Base-by-base conservation (phyloP, 371 early-diverging fungal genomes). In the Blyttiomyces sp. region DNA sequence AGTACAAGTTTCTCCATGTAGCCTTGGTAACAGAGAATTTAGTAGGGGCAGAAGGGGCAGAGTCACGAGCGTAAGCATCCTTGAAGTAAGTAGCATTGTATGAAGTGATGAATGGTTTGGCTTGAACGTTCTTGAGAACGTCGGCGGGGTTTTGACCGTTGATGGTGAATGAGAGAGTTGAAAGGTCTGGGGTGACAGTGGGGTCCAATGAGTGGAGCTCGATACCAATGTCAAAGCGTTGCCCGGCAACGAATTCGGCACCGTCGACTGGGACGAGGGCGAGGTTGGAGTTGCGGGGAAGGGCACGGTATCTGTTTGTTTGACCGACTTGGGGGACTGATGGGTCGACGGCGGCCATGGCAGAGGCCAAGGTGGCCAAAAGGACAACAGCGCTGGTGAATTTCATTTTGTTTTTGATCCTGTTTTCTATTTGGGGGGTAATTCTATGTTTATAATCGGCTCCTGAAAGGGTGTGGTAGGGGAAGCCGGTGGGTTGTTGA, bases 1-100 rank as follows among this genome's bases (percentile, higher is more conserved):
- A 73, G 43, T 74, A 64, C 35, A 86, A 59, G 30, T 71, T 68
- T 63, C 86, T 79, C 84, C 57, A 58, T 24, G 57, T 57, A 31
- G 77, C 73, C 17, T 84, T 74, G 53, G 76, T 73, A 24, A 84
- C 86, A 51, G 75, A 66, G 61, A 84, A 73, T 16, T 74, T 73
- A 23, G 79, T 74, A n/a, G n/a, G n/a, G n/a, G n/a, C n/a, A 33
- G 52, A 36, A 21, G 23, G 30, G n/a, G n/a, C 31, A 55, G 65
- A 59, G 33, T 70, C 72, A 24, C 71, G 72, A 21, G 83, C 82
- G 52, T 76, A 69, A 34, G 80, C 78, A 54, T 86, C 76, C 42
- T 64, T 64, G 74, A 62, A 77, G 61, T 59, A 73, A 50, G 67
- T 59, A 64, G 54, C 45, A 48, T 49, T 59, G 67, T 70, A 72